These are phyloP conservation scores for Penicillium sp. DNA, from an alignment of 2,329 filamentous ascomycete species.

Conservation along the genomic window DNA sequence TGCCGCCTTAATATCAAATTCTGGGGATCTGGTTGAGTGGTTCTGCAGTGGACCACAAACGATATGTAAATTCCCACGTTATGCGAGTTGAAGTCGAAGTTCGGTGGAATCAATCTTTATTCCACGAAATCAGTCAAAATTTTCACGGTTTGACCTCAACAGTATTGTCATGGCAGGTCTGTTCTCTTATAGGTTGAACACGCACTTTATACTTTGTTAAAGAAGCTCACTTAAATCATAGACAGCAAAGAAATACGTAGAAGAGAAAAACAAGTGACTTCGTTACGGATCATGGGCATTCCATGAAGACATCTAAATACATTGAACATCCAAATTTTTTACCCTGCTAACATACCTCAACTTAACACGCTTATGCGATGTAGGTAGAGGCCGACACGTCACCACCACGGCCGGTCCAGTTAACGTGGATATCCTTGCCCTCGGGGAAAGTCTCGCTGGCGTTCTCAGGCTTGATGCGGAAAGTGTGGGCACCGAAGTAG, in stretches of 20 bases:
- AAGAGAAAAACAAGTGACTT: conserved; percentile 18
- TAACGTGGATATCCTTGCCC: conserved; percentile 93
- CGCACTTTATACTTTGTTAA: not conserved
- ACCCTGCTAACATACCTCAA: conserved; percentile 16
- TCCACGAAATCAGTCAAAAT: too few relatives aligned
- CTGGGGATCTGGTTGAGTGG: too few relatives aligned
- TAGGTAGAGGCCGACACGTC: conserved; percentile 97
- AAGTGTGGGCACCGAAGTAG: conserved; percentile 96
- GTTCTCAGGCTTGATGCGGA: conserved; percentile 78
- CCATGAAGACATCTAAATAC: conserved; percentile 31
- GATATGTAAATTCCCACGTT: too few relatives aligned
- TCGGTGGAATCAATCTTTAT: not conserved
- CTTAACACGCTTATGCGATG: conserved; percentile 69
- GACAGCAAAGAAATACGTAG: not conserved
- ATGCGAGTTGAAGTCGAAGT: too few relatives aligned
- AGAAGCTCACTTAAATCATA: not conserved
- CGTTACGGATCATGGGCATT: conserved; percentile 26
- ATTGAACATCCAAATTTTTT: conserved; percentile 28
- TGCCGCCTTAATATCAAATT: too few relatives aligned
- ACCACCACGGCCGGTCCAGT: conserved; percentile 98
- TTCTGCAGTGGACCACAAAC: too few relatives aligned
- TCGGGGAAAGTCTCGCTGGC: conserved; percentile 77
- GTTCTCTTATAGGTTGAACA: not conserved
- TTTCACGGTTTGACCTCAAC: not conserved
- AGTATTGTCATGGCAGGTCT: not conserved